Base-by-base conservation (phyloP, 2,329 filamentous ascomycete genomes). In the Trichoderma aggressivum region DNA sequence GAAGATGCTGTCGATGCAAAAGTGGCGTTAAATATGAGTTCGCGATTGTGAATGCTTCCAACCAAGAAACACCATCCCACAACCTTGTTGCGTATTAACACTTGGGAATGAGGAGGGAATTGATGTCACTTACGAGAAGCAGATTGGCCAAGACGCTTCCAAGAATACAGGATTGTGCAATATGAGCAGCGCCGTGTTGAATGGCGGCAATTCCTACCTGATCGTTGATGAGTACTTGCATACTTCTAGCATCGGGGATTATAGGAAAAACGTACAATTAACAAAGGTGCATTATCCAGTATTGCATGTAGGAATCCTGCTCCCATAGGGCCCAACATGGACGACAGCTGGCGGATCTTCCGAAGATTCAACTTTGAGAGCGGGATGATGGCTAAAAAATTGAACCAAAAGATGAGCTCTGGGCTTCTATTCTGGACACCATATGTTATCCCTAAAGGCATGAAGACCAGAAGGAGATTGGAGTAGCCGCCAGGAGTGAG, bases 321-420 rank as follows among this genome's bases (percentile, higher is more conserved):
- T 7, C 30, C 55, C 32, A 66, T 21, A 7, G 70, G 70, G 21
- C 62, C 62, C 11, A 71, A 10, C 56, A 56, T 43, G 53, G 55
- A 32, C 11, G 55, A 66, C 30, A 66, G 21, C 18, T 21, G 39
- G 16, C 70, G 62, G 14, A 67, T 24, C 18, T 71, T 71, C 39
- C 70, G 70, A 67, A 59, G 39, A 47, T 66, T 71, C 16, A 71
- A 39, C 30, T 67, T 58, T 34, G 62, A 71, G n/a, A 71, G 70
- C 12, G 62, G 70, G 12, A 71, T 47, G 16, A 71, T 71, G 14
- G 70, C 61, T 0, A 71, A 18, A 18, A 71, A 61, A 2, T 71
- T 71, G 62, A 71, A 61, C 70, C 62, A 71, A 32, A 71, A 71
- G 32, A 66, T 67, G 30, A 61, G 63, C 8, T 56, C 55, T 18